phyloP scores from a whole-genome alignment of 2,329 filamentous ascomycete species.

The Blastomyces silverae region DNA sequence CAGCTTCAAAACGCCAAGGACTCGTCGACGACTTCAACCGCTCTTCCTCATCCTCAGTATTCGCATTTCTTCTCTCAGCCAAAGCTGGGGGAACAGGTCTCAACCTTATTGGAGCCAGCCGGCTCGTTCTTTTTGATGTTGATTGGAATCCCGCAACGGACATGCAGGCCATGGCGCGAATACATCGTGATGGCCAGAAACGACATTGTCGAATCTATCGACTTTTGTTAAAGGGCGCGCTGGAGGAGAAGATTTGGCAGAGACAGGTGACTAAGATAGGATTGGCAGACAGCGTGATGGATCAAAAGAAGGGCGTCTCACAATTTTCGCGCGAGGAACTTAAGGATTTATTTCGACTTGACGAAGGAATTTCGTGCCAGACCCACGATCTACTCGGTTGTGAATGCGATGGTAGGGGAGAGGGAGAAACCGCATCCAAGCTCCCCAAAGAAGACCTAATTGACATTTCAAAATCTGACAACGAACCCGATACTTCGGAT shows the following conservation, averaged over 20 bases:
- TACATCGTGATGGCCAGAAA: conserved; percentile 66
- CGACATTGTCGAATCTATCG: conserved; percentile 62
- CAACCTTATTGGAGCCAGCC: conserved; percentile 63
- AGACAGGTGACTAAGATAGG: conserved; percentile 65
- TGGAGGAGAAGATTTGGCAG: conserved; percentile 71
- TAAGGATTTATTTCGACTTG: conserved; percentile 59
- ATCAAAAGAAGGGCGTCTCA: conserved; percentile 53
- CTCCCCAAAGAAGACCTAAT: neutral
- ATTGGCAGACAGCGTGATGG: conserved; percentile 63
- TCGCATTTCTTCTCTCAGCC: conserved; percentile 65
- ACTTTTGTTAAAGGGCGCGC: conserved; percentile 58
- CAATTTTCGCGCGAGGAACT: conserved; percentile 62
- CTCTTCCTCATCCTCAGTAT: conserved; percentile 49
- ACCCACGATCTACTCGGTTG: conserved; percentile 63
- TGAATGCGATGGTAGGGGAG: conserved; percentile 52
- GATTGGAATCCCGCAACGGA: conserved; percentile 73
- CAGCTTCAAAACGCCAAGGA: conserved; percentile 56
- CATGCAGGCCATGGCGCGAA: conserved; percentile 66
- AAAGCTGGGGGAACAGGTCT: conserved; percentile 65
- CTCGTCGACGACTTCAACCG: conserved; percentile 66
- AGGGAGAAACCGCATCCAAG: neutral
- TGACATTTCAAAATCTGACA: neutral
- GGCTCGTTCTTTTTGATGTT: conserved; percentile 64
- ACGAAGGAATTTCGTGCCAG: conserved; percentile 55
- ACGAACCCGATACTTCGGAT: neutral